Conservation (phyloP, 2,329 filamentous ascomycete species). For the Pyricularia sp. region DNA sequence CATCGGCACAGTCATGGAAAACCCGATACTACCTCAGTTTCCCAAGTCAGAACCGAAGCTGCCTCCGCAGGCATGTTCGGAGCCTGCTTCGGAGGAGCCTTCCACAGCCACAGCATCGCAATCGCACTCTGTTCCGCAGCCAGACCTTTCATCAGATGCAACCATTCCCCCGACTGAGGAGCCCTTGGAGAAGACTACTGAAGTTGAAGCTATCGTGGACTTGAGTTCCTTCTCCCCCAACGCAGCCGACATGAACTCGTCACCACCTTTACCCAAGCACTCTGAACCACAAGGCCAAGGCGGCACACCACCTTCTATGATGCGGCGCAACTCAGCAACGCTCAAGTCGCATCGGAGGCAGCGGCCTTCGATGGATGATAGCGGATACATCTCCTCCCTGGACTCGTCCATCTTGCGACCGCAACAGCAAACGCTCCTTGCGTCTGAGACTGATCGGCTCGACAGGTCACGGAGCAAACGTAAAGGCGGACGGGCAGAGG, state of each 20-base stretch:
- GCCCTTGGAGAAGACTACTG: constrained; percentile 30
- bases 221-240: constrained; percentile 61
- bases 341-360: constrained; percentile 65
- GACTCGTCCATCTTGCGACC: constrained; percentile 82
- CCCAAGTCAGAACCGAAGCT: constrained; percentile 36
- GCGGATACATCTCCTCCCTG: constrained; percentile 92
- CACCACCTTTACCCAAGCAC: constrained; percentile 67
- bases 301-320: constrained; percentile 53
- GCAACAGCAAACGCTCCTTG: constrained; percentile 56
- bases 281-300: constrained; percentile 51
- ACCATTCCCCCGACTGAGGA: constrained; percentile 59
- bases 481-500: constrained; percentile 71
- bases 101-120: constrained; percentile 23
- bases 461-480: constrained; percentile 54
- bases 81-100: constrained; percentile 7
- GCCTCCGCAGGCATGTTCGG: constrained; percentile 26
- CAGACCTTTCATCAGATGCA: constrained; percentile 66
- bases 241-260: constrained; percentile 69
- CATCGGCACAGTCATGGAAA: constrained; percentile 47
- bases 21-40: constrained; percentile 28
- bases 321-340: constrained; percentile 43
- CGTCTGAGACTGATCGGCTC: constrained; percentile 69
- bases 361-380: constrained; percentile 74
- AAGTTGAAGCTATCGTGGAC: constrained; percentile 30
- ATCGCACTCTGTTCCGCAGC: constrained; percentile 17